These are phyloP conservation scores for Oemleria cerasiformis DNA, from an alignment of 306 rosid species.

Conservation along the genomic window DNA sequence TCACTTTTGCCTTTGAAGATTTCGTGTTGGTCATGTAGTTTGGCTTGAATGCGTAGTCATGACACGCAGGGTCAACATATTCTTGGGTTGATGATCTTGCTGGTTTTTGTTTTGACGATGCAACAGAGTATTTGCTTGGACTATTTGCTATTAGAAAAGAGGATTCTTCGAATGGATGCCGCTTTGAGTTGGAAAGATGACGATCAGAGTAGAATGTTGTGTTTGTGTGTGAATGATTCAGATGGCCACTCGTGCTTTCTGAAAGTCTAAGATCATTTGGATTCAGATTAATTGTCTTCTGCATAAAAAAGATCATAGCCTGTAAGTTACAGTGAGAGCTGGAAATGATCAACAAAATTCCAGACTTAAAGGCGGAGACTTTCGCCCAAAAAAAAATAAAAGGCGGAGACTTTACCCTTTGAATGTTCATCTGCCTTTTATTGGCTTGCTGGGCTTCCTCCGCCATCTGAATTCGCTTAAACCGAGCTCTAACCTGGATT, in stretches of 20 bases:
- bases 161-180: slow-evolving; percentile 28
- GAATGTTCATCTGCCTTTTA: slow-evolving; percentile 25
- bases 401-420: slow-evolving; percentile 12
- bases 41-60: slow-evolving; percentile 44
- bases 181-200: slow-evolving; percentile 35
- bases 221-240: slow-evolving; percentile 34
- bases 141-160: slow-evolving; percentile 31
- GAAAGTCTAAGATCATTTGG: slow-evolving; percentile 32
- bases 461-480: slow-evolving; percentile 57
- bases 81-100: slow-evolving; percentile 35
- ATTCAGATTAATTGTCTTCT: slow-evolving; percentile 42
- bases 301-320: slow-evolving; percentile 20
- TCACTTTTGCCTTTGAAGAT: slow-evolving; percentile 68
- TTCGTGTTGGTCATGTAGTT: slow-evolving; percentile 71
- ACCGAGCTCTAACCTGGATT: slow-evolving; percentile 84
- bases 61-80: slow-evolving; percentile 9
- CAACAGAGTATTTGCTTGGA: slow-evolving; percentile 27
- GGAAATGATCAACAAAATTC: background rate
- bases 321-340: background rate
- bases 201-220: slow-evolving; percentile 36
- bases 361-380: slow-evolving; percentile 15
- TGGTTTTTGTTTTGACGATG: slow-evolving; percentile 35
- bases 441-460: slow-evolving; percentile 40
- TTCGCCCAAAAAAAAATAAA: slow-evolving; percentile 32
- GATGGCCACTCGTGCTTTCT: slow-evolving; percentile 51